A percentile compares a stretch with the other conserved stretches of the same genome.
Conservation (phyloP, 2,329 filamentous ascomycete genomes). For the Pseudogymnoascus sp. region DNA sequence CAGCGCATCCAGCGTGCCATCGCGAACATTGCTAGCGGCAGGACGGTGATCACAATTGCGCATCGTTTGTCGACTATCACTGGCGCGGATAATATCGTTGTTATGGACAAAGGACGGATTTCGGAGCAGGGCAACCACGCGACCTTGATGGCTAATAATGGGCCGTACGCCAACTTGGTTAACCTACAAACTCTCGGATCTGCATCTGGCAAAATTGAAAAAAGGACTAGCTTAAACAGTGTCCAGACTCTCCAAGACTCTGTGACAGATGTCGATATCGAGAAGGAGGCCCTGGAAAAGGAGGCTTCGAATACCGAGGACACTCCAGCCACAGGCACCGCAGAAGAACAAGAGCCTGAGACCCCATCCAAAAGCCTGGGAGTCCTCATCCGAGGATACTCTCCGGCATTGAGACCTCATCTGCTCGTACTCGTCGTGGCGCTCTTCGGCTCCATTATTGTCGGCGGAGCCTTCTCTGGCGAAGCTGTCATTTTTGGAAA, state of each 20-base stretch:
- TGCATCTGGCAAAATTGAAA: constrained; percentile 18
- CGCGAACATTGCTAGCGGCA: constrained; percentile 69
- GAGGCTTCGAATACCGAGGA: constrained; percentile 13
- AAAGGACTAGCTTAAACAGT: constrained; percentile 14
- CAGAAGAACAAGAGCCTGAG: constrained; percentile 16
- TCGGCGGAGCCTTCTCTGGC: constrained; percentile 48
- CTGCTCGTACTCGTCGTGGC: constrained; percentile 32
- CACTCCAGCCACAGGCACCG: constrained; percentile 24
- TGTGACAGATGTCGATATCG: constrained; percentile 13
- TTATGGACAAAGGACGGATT: constrained; percentile 67
- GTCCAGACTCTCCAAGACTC: constrained; percentile 16
- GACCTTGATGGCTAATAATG: constrained; percentile 61
- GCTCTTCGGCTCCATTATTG: constrained; percentile 42
- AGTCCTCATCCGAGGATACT: constrained; percentile 15
- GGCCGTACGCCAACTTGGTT: constrained; percentile 39
- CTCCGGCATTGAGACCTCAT: constrained; percentile 16
- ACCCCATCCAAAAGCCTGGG: constrained; percentile 19
- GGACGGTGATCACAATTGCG: constrained; percentile 90
- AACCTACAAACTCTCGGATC: constrained; percentile 30
- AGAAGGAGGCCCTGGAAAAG: constrained; percentile 13
- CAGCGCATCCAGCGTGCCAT: constrained; percentile 84
- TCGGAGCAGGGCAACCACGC: constrained; percentile 72
- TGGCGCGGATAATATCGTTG: constrained; percentile 82
- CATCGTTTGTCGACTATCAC: constrained; percentile 83
- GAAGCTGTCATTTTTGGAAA: constrained; percentile 53